Evolutionary conservation across 1,139 yeast genomes (phyloP), one percentile per base, ranked within the genome.

Genomic region (Saccharomyces hybrid): DNA sequence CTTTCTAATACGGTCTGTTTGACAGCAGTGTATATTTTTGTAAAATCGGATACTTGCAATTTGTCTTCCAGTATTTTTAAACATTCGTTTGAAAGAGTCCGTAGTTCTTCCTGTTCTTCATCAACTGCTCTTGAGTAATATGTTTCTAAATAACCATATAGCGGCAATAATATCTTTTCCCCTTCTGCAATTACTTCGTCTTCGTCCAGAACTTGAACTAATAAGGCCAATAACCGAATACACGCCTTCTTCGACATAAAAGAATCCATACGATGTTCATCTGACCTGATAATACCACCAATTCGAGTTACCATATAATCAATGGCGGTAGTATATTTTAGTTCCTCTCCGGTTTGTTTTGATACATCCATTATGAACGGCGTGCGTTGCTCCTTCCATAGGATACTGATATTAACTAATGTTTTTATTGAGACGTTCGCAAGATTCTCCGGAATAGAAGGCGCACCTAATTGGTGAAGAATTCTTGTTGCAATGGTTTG

Each of bases 381-480:
- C 0, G 80, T 75, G 3, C 70, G 57, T 5, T 77, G 69, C 14
- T 70, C 62, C 50, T 82, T 81, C 95, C 96, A 88, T 57, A 73
- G 74, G 70, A 79, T 77, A 3, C 86, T 76, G 51, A 88, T 76
- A 49, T 76, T 70, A 1, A 86, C 83, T 59, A 91, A 71, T 59
- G 86, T 85, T 69, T 86, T 87, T 27, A 86, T 82, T 44, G 81
- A 76, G 64, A 85, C 88, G 20, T 77, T 70, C 0, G 89, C 88
- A 53, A 89, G 74, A 0, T 79, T 82, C 53, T 83, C 84, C 1
- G 87, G 73, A 34, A 89, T 76, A 4, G 80, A 72, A 1, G 96
- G 95, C 0, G 97, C 96, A 27, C 87, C 82, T 52, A 91, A 71
- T 73, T 89, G 96, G 65, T 90, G 86, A 57, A 89, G 75, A 49